These are phyloP conservation scores for Trichoderma sp. DNA, from an alignment of 2,329 filamentous ascomycete genomes.

Conservation along the genomic window DNA sequence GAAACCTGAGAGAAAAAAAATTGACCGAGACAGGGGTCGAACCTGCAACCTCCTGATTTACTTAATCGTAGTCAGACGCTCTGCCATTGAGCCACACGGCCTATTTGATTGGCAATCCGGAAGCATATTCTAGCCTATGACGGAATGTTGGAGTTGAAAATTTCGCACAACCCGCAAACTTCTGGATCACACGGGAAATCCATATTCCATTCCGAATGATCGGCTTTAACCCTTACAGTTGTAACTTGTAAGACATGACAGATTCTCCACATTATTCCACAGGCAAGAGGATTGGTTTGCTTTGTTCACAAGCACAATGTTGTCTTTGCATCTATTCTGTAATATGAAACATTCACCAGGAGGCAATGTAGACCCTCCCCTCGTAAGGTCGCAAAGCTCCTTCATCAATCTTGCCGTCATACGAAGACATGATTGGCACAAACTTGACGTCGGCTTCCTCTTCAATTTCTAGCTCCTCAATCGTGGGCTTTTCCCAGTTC, in stretches of 20 bases:
- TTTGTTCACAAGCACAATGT: not conserved
- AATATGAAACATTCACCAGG: not conserved
- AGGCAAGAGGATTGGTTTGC: not conserved
- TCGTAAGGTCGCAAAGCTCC: slow-evolving; percentile 30
- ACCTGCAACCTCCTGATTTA: slow-evolving; percentile 20
- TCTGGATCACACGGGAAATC: not conserved
- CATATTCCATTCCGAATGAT: not conserved
- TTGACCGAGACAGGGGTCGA: slow-evolving; percentile 20
- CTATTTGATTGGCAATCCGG: not conserved
- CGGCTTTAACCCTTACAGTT: not conserved
- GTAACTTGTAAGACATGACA: not conserved
- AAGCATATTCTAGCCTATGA: not conserved
- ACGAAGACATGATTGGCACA: slow-evolving; percentile 31
- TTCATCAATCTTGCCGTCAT: slow-evolving; percentile 22
- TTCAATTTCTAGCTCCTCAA: slow-evolving; percentile 27
- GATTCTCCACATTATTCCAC: not conserved
- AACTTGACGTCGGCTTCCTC: slow-evolving; percentile 21
- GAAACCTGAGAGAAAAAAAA: not conserved
- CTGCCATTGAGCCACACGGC: slow-evolving; percentile 20
- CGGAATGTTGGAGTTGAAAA: not conserved
- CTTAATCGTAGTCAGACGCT: slow-evolving; percentile 20
- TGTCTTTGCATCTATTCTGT: not conserved
- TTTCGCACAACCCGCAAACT: not conserved
- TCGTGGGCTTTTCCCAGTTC: slow-evolving; percentile 22
- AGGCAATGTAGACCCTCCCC: slow-evolving; percentile 31